Conservation (phyloP, 371 early-diverging fungal species). For the Capillidium rhysosporum region DNA sequence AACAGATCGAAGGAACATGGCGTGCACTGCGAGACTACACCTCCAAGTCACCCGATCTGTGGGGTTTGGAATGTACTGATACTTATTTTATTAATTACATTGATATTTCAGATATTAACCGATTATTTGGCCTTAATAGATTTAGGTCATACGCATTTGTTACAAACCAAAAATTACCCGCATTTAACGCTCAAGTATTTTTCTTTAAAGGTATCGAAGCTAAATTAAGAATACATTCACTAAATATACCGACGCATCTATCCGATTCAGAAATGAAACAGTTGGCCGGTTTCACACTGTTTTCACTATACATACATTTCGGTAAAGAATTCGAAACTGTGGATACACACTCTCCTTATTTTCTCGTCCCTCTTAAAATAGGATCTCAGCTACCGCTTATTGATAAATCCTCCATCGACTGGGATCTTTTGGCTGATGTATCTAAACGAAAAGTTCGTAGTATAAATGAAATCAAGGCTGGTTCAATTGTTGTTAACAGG, state of each 20-base stretch:
- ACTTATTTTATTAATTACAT: slow-evolving; percentile 9
- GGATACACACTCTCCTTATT: slow-evolving; percentile 25
- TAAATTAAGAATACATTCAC: too few species aligned
- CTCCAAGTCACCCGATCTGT: slow-evolving; percentile 7
- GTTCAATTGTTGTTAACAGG: slow-evolving; percentile 26
- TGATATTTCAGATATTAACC: slow-evolving; percentile 9
- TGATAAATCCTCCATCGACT: slow-evolving; percentile 22
- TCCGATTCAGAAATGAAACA: too few species aligned
- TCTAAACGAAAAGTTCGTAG: slow-evolving; percentile 7
- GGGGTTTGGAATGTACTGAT: too few species aligned
- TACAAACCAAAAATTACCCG: slow-evolving; percentile 17
- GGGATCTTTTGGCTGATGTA: slow-evolving; percentile 21
- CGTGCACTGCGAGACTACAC: slow-evolving; percentile 8
- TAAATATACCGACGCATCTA: too few species aligned
- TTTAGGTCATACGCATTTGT: slow-evolving; percentile 13
- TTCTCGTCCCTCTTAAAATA: slow-evolving; percentile 26
- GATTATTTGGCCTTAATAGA: slow-evolving; percentile 1
- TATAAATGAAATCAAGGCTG: slow-evolving; percentile 9
- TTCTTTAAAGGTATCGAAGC: slow-evolving; percentile 3
- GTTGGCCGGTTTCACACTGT: too few species aligned
- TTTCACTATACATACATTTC: slow-evolving; percentile 13
- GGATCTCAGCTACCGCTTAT: slow-evolving; percentile 7
- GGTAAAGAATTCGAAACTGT: slow-evolving; percentile 26
- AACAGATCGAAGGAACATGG: slow-evolving; percentile 7
- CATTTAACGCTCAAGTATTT: slow-evolving; percentile 25